These are phyloP conservation scores for Phlyctochytrium bullatum DNA, from an alignment of 192 early-diverging fungal genomes.

Conservation along the genomic window DNA sequence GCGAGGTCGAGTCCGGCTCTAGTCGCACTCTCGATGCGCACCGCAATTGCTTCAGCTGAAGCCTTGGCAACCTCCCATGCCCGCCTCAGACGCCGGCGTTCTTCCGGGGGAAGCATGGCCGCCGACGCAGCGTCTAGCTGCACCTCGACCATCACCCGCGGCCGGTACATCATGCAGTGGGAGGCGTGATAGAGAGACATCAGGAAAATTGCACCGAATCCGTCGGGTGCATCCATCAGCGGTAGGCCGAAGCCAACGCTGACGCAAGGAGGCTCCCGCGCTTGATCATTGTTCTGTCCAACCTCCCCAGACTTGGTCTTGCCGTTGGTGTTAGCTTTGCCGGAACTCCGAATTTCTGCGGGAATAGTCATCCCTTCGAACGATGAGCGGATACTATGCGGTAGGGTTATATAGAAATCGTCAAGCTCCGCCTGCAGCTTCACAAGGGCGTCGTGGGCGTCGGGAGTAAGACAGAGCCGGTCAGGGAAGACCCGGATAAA, in stretches of 20 bases:
- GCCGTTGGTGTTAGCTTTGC: neutral
- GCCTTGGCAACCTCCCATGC: neutral
- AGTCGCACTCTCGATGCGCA: neutral
- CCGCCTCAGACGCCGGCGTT: neutral
- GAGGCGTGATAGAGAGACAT: neutral
- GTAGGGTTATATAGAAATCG: slow-evolving; percentile 1
- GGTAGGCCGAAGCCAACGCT: neutral
- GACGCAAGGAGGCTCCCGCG: neutral
- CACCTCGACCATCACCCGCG: neutral
- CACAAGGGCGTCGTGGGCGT: neutral
- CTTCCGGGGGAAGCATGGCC: neutral
- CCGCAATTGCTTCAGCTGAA: neutral
- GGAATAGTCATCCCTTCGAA: no score
- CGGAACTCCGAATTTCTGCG: neutral
- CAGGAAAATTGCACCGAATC: neutral
- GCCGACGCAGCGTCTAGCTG: neutral
- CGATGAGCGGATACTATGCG: neutral
- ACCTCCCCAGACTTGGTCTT: neutral
- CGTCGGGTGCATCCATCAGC: neutral
- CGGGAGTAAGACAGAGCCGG: neutral
- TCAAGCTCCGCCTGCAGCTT: slow-evolving; percentile 1
- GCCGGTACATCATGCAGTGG: slow-evolving; percentile 1
- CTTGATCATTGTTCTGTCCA: neutral
- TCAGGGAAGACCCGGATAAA: neutral
- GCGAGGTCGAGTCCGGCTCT: neutral